Percentiles rank a stretch among this genome's conserved stretches.
Conservation (phyloP, 2,329 filamentous ascomycete genomes). For the Ceratocystis alfenasii region DNA sequence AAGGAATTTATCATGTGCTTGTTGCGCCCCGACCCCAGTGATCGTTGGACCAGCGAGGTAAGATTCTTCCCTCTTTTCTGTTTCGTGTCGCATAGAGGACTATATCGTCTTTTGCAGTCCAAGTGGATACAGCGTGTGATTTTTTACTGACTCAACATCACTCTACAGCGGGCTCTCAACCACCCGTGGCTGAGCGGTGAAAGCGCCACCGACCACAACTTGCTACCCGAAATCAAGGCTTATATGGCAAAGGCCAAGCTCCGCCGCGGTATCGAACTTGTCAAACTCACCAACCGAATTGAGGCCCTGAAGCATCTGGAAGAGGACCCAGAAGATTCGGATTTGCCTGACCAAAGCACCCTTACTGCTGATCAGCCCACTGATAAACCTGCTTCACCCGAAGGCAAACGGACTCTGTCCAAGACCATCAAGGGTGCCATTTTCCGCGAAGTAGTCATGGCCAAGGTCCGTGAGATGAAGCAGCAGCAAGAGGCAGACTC, state of each 20-base stretch:
- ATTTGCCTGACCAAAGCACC: conserved; percentile 48
- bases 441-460: conserved; percentile 86
- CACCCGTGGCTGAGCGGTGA: conserved; percentile 86
- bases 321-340: conserved; percentile 65
- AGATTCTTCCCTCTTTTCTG: background rate
- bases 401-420: conserved; percentile 34
- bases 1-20: conserved; percentile 85
- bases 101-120: conserved; percentile 9
- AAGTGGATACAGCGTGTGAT: background rate
- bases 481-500: conserved; percentile 65
- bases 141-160: conserved; percentile 1
- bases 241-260: conserved; percentile 87
- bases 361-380: conserved; percentile 38
- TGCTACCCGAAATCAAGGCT: conserved; percentile 89
- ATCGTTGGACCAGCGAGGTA: conserved; percentile 68
- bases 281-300: conserved; percentile 93
- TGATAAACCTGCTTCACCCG: conserved; percentile 28
- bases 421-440: conserved; percentile 55
- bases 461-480: conserved; percentile 88
- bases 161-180: conserved; percentile 54
- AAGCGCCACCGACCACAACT: conserved; percentile 82
- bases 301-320: conserved; percentile 88
- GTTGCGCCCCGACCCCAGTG: conserved; percentile 63
- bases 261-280: conserved; percentile 84
- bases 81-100: background rate